Conservation (phyloP, 495 filamentous ascomycete genomes). For the Penicillium waksmanii region DNA sequence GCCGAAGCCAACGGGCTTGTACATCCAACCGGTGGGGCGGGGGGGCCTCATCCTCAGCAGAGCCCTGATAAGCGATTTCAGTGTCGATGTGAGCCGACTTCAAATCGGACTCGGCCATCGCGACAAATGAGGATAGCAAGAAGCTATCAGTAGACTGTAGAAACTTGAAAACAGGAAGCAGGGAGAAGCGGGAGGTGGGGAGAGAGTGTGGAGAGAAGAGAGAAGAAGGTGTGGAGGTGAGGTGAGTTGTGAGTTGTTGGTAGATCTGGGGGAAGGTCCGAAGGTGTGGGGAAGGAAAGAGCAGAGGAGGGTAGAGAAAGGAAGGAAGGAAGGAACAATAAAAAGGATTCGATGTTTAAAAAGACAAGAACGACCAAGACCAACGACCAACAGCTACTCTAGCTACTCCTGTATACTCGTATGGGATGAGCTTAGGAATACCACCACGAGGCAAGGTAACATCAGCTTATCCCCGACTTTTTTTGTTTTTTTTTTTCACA, state of each 20-base stretch:
- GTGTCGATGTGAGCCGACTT: slow-evolving; percentile 19
- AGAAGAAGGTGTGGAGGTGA: neutral
- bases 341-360: slow-evolving; percentile 4
- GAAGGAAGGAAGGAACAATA: neutral
- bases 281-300: neutral
- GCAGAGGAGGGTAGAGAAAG: neutral
- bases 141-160: neutral
- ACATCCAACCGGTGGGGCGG: slow-evolving; percentile 48
- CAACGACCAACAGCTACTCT: neutral
- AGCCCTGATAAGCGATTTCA: slow-evolving; percentile 7
- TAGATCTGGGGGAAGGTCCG: neutral
- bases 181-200: neutral
- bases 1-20: slow-evolving; percentile 54
- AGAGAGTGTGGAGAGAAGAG: neutral
- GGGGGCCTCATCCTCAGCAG: slow-evolving; percentile 5
- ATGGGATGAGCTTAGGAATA: slow-evolving; percentile 6
- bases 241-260: neutral
- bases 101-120: slow-evolving; percentile 21
- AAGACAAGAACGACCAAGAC: too few species aligned
- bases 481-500: neutral
- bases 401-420: neutral
- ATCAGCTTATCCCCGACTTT: slow-evolving; percentile 12
- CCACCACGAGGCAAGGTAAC: slow-evolving; percentile 31
- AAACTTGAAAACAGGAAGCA: neutral
- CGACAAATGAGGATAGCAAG: neutral